phyloP scores from a whole-genome alignment of 805 yeast species.

The Zygoascus tannicola region DNA sequence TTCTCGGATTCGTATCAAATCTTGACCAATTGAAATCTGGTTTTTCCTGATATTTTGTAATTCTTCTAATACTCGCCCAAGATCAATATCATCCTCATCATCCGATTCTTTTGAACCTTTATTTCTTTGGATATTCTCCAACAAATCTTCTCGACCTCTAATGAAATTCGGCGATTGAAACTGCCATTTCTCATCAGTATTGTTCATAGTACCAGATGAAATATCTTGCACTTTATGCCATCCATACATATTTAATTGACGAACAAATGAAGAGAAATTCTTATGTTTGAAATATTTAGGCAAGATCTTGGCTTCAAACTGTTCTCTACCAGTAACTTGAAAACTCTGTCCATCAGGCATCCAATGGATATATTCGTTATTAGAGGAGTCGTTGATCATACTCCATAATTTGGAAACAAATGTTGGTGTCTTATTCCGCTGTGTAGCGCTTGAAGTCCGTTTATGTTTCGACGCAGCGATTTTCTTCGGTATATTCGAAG shows the following conservation, averaged over 20 bases:
- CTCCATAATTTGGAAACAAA: slow-evolving; percentile 92
- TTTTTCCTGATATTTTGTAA: slow-evolving; percentile 66
- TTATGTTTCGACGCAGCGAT: slow-evolving; percentile 9
- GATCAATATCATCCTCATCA: slow-evolving; percentile 33
- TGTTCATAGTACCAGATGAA: slow-evolving; percentile 46
- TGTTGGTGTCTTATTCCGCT: slow-evolving; percentile 50
- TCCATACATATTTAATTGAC: slow-evolving; percentile 97
- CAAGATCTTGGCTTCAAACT: slow-evolving; percentile 69
- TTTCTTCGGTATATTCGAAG: not conserved
- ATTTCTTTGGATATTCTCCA: slow-evolving; percentile 80
- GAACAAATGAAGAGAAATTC: slow-evolving; percentile 89
- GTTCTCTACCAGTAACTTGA: slow-evolving; percentile 73
- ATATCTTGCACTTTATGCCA: slow-evolving; percentile 98
- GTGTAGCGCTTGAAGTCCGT: slow-evolving; percentile 12
- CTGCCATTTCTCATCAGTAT: slow-evolving; percentile 75
- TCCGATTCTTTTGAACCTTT: slow-evolving; percentile 35
- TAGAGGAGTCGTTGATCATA: slow-evolving; percentile 79
- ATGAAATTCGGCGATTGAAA: slow-evolving; percentile 77
- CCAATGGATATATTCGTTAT: slow-evolving; percentile 73
- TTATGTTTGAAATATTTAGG: slow-evolving; percentile 94
- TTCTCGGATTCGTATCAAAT: slow-evolving; percentile 67
- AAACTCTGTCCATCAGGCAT: slow-evolving; percentile 75
- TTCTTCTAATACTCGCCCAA: slow-evolving; percentile 53
- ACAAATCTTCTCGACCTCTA: slow-evolving; percentile 68
- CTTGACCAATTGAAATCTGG: slow-evolving; percentile 76